Evolutionary conservation across 176 grass and related monocot species (phyloP).

Genomic region (Carex parvula): DNA sequence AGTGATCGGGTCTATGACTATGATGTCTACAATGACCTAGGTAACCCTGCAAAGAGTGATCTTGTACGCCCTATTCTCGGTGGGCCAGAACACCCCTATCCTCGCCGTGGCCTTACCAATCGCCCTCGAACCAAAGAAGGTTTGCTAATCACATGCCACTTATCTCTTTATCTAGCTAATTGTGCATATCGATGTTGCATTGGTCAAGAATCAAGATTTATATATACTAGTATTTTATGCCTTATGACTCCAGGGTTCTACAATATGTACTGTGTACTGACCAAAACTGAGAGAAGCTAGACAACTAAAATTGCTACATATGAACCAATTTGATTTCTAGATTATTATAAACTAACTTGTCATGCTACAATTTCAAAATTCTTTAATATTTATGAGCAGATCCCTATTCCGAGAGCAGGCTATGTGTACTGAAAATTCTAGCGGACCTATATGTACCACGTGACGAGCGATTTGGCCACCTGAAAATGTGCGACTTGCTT

Average conservation of each 20-base stretch:
- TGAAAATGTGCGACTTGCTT: conserved; percentile 71
- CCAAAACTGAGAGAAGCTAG: too few relatives aligned
- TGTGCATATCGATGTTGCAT: background rate
- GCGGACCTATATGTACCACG: conserved; percentile 41
- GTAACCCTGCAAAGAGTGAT: conserved; percentile 31
- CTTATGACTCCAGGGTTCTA: background rate
- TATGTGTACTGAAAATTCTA: conserved; percentile 20
- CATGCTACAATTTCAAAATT: background rate
- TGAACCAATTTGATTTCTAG: background rate
- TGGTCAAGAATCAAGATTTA: background rate
- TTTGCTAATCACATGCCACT: background rate
- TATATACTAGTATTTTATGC: background rate
- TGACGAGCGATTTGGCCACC: conserved; percentile 71
- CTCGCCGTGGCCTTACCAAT: conserved; percentile 67
- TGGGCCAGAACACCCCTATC: conserved; percentile 61
- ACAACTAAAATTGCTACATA: background rate
- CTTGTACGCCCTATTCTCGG: conserved; percentile 50
- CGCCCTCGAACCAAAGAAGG: conserved; percentile 31
- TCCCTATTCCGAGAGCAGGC: conserved; percentile 55
- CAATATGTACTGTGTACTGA: background rate
- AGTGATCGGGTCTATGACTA: conserved; percentile 73
- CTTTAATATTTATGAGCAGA: conserved; percentile 37
- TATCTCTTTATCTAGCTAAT: background rate
- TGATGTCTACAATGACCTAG: conserved; percentile 75
- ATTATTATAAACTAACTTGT: background rate